Evolutionary conservation across 2,329 filamentous ascomycete species (phyloP), one percentile per base, ranked within the genome.

Genomic region (Cytospora piceicola): DNA sequence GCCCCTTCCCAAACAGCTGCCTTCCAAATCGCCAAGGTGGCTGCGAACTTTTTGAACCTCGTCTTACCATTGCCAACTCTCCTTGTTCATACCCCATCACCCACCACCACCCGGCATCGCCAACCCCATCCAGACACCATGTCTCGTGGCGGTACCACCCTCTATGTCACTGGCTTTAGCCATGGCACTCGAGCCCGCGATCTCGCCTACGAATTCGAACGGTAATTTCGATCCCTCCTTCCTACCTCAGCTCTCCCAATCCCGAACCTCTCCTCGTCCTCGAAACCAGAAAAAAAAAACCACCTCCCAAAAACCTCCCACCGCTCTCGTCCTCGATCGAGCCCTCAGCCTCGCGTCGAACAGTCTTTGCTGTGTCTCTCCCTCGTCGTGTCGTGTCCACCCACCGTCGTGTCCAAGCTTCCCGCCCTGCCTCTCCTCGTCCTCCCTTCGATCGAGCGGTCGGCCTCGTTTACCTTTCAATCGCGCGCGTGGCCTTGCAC

Each of bases 191-290:
- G 95, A 85, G 93, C 95, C 80, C 93, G 95, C 88, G 94, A 99
- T 86, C 92, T 98, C 80, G 93, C 94, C 85, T 97, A 96, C 91
- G 94, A 98, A 87, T 98, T 98, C 91, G 94, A 98, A 94, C 93
- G 94, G 93, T 97, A 97, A 88, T 94, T 96, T 86, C 83, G 81
- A 82, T 74, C 71, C 74, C 68, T 72, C 69, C 70, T 70, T 70
- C 73, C 72, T 70, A 70, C 73, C 72, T 72, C 72, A 72, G 64
- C 70, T 67, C 46, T 68, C 67, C 63, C 67, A 61, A 61, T 67
- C 57, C 62, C 65, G 58, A 61, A 64, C 71, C 71, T 70, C 4
- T 15, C 36, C 36, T 39, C 36, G 32, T 39, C 36, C 36, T 39
- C 36, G 36, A 39, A 63, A 42, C 60, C 60, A 49, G 49, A 52